Conservation (phyloP, 31 red algal species). For the Bonnemaisonia californica region DNA sequence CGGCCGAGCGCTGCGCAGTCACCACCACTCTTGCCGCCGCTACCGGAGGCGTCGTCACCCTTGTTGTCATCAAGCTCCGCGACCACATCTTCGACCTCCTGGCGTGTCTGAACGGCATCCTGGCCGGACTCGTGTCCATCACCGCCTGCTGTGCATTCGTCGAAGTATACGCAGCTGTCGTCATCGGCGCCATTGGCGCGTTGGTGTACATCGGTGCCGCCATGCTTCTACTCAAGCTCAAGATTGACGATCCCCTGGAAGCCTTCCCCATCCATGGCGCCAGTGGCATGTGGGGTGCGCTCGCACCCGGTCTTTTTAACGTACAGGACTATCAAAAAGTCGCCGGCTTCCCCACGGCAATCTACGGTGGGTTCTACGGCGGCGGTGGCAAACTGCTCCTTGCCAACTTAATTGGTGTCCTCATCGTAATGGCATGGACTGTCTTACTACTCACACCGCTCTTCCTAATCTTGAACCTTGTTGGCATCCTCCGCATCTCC, state of each 20-base stretch:
- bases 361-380: slow-evolving; percentile 48
- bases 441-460: slow-evolving; percentile 55
- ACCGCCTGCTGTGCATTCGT: slow-evolving; percentile 86
- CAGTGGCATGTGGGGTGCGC: slow-evolving; percentile 74
- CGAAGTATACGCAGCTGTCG: slow-evolving; percentile 72
- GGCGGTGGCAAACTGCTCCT: slow-evolving; percentile 58
- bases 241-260: slow-evolving; percentile 97
- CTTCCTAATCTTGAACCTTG: slow-evolving; percentile 75
- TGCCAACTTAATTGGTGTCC: slow-evolving; percentile 71
- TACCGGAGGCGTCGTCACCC: slow-evolving; percentile 62
- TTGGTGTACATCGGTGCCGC: slow-evolving; percentile 68
- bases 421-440: slow-evolving; percentile 69
- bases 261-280: slow-evolving; percentile 93
- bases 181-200: slow-evolving; percentile 84
- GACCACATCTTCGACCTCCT: slow-evolving; percentile 87
- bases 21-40: slow-evolving; percentile 84
- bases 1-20: slow-evolving; percentile 64
- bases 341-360: slow-evolving; percentile 38
- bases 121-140: slow-evolving; percentile 92
- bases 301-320: slow-evolving; percentile 64
- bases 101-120: slow-evolving; percentile 85
- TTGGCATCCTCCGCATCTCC: slow-evolving; percentile 77
- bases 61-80: slow-evolving; percentile 70
- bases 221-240: slow-evolving; percentile 62
- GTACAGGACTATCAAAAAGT: slow-evolving; percentile 42